These are phyloP conservation scores for Conticribra guillardii DNA, from an alignment of 108 stramenopile genomes.

Conservation along the genomic window DNA sequence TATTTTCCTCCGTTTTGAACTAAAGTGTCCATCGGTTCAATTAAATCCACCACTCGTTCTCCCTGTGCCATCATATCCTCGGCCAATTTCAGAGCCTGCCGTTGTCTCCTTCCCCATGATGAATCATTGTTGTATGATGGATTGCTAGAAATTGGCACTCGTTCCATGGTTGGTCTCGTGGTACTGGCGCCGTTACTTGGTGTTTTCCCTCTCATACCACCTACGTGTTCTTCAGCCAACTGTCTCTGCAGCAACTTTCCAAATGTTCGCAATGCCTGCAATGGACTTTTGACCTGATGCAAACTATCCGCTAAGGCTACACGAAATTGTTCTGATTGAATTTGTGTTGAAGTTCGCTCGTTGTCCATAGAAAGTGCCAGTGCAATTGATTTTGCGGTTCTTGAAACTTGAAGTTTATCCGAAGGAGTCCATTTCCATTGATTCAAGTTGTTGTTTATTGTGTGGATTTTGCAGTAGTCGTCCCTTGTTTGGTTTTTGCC, in stretches of 20 bases:
- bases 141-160: slow-evolving; percentile 17
- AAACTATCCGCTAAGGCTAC: slow-evolving; percentile 72
- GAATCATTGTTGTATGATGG: slow-evolving; percentile 8
- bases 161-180: slow-evolving; percentile 25
- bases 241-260: slow-evolving; percentile 80
- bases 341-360: slow-evolving; percentile 54
- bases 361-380: slow-evolving; percentile 85
- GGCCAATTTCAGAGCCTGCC: slow-evolving; percentile 64
- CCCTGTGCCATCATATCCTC: slow-evolving; percentile 82
- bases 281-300: slow-evolving; percentile 90
- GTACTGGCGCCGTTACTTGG: not conserved
- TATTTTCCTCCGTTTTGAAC: slow-evolving; percentile 36
- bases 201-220: slow-evolving; percentile 1
- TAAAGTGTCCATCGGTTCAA: slow-evolving; percentile 77
- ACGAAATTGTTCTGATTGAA: slow-evolving; percentile 58
- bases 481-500: slow-evolving; percentile 15
- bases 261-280: slow-evolving; percentile 86
- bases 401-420: slow-evolving; percentile 70
- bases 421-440: slow-evolving; percentile 54
- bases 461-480: no score
- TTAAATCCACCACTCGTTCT: slow-evolving; percentile 79
- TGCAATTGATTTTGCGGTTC: slow-evolving; percentile 78
- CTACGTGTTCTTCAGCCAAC: slow-evolving; percentile 55
- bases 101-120: slow-evolving; percentile 24
- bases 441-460: not conserved